Percentiles rank a stretch among this genome's conserved stretches.
phyloP scores from a whole-genome alignment of 2,329 filamentous ascomycete species.

The Fusarium mangiferae region DNA sequence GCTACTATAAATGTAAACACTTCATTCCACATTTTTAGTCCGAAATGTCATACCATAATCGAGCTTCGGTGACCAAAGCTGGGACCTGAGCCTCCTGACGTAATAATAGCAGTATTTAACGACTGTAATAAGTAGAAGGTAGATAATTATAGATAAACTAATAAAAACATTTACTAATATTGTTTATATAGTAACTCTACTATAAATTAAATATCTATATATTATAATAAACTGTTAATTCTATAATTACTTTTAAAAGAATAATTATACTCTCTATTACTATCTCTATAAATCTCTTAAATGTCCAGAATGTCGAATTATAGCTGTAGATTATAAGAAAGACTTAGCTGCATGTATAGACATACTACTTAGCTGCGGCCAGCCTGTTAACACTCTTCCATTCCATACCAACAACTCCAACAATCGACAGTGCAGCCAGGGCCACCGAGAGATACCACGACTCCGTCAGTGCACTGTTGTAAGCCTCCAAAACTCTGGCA shows the following conservation, averaged over 20 bases:
- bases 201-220: not conserved
- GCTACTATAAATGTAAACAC: not conserved
- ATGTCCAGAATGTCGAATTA: not conserved
- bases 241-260: not conserved
- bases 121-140: not conserved
- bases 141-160: not conserved
- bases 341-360: not conserved
- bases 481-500: not conserved
- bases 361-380: not conserved
- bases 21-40: not conserved
- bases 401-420: not conserved
- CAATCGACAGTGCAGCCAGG: not conserved
- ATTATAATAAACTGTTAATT: not conserved
- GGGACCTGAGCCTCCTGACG: too few species aligned
- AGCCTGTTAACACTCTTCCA: not conserved
- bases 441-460: not conserved
- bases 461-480: not conserved
- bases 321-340: not conserved
- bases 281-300: not conserved
- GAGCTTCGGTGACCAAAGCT: not conserved
- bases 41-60: not conserved
- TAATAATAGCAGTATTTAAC: too few species aligned
- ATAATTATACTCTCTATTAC: not conserved
- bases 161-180: not conserved
- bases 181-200: not conserved